Base-by-base conservation (phyloP, 768 basidiomycete species). In the Suillus fuscotomentosus region DNA sequence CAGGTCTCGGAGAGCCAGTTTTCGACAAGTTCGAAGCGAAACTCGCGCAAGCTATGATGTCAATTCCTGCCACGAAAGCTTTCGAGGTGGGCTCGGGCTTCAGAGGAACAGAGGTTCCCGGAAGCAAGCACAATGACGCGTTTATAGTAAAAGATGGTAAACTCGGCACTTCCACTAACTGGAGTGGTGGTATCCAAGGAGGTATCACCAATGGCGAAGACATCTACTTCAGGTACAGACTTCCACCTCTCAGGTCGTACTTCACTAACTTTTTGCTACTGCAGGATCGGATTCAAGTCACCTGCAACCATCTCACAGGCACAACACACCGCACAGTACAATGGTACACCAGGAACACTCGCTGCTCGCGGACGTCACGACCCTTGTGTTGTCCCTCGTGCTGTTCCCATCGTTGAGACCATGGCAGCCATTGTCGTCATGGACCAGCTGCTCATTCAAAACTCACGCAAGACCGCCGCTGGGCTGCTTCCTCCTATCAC, bases 1-100 rank as follows among this genome's bases (percentile, higher is more conserved):
- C 89, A 22, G 97, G 97, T 9, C 86, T 99, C 36, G 97, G 97
- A 59, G 97, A 99, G 77, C 97, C 97, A 61, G 91, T 94, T 60
- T 99, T 99, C 77, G 96, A 99, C 85, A 99, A 99, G 78, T 90
- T 99, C 76, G 97, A 97, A 78, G 97, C 97, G 22, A 86, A 86
- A 67, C 88, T 99, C 65, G 97, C 86, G 14, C 97, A 99, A 74
- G 97, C 97, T 9, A 99, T 99, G 97, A 86, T 99, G 60, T 97
- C 95, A 62, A 97, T 99, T 72, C 97, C 97, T 34, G 97, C 97
- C 20, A 99, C 97, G 62, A 99, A 99, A 74, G 95, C 88, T 7
- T 99, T 99, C 76, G 97, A 99, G 79, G 89, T 99, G 68, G 97
- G 97, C 47, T 97, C 94, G 38, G 97, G 97, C 31, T 97, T 99